Percentiles rank a stretch among this genome's conserved stretches.
These are phyloP conservation scores for Termitomyces sp. DNA, from an alignment of 768 basidiomycete species.

Conservation along the genomic window DNA sequence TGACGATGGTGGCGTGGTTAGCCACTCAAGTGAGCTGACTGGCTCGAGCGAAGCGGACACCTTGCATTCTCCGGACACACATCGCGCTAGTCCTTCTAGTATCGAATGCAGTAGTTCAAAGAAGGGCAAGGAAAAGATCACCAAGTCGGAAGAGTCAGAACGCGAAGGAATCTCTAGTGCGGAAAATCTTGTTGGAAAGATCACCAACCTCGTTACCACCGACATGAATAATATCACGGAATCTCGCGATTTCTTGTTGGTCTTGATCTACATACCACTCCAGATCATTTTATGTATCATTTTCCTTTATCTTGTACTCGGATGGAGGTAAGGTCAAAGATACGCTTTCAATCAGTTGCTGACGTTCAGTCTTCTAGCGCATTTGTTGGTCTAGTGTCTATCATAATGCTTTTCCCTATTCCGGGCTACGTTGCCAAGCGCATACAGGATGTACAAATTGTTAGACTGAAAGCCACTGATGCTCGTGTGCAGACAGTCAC, in stretches of 20 bases:
- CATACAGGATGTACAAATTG: constrained; percentile 45
- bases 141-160: constrained; percentile 6
- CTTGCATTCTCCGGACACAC: constrained; percentile 18
- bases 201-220: constrained; percentile 74
- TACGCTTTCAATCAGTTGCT: constrained; percentile 6
- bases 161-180: constrained; percentile 20
- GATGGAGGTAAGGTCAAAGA: constrained; percentile 36
- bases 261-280: constrained; percentile 37
- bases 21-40: constrained; percentile 5
- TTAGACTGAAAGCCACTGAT: constrained; percentile 53
- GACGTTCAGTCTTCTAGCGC: constrained; percentile 31
- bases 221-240: constrained; percentile 44
- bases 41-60: constrained; percentile 15
- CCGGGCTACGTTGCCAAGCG: constrained; percentile 53
- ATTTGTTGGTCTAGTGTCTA: constrained; percentile 53
- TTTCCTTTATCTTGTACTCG: constrained; percentile 47
- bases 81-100: constrained; percentile 17
- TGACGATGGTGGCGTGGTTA: constrained; percentile 1
- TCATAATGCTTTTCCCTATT: constrained; percentile 52
- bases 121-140: constrained; percentile 14
- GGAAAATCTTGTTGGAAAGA: constrained; percentile 63
- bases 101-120: constrained; percentile 10
- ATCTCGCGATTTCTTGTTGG: constrained; percentile 33
- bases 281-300: constrained; percentile 35
- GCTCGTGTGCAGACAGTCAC: constrained; percentile 58